These are phyloP conservation scores for Neofusicoccum umdonicola DNA, from an alignment of 2,329 filamentous ascomycete genomes.

Conservation along the genomic window DNA sequence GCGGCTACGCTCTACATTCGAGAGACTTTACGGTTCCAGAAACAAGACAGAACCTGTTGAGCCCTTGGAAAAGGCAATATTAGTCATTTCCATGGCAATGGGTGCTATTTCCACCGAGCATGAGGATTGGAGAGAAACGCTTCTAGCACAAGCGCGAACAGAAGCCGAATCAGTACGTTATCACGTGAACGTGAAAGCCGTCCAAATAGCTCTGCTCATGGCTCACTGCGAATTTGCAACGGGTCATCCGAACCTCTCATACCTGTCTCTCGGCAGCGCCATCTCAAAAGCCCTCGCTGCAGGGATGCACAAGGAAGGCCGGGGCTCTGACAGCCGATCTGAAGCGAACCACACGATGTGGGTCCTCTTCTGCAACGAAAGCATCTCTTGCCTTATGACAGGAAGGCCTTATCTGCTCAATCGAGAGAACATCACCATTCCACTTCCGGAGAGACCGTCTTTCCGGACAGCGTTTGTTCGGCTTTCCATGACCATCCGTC, in stretches of 20 bases:
- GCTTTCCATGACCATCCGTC: not conserved
- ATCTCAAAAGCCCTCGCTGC: not conserved
- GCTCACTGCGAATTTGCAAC: constrained; percentile 9
- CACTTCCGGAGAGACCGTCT: not conserved
- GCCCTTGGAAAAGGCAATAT: not conserved
- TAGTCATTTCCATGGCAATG: constrained; percentile 7
- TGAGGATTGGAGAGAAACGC: not conserved
- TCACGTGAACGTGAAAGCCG: not conserved
- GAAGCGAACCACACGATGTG: not conserved
- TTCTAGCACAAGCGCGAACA: not conserved
- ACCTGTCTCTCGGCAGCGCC: not conserved
- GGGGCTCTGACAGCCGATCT: not conserved
- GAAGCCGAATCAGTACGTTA: not conserved
- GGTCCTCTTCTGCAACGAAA: constrained; percentile 1
- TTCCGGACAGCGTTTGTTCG: not conserved
- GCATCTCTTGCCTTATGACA: not conserved
- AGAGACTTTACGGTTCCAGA: not conserved
- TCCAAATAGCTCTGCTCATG: not conserved
- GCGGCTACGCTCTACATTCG: not conserved
- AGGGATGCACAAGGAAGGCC: not conserved
- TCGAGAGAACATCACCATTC: not conserved
- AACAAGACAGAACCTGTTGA: not conserved
- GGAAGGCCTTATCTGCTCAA: not conserved
- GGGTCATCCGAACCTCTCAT: not conserved
- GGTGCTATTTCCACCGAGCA: not conserved